Conservation (phyloP, 257 asterid species). For the Penstemon davidsonii region DNA sequence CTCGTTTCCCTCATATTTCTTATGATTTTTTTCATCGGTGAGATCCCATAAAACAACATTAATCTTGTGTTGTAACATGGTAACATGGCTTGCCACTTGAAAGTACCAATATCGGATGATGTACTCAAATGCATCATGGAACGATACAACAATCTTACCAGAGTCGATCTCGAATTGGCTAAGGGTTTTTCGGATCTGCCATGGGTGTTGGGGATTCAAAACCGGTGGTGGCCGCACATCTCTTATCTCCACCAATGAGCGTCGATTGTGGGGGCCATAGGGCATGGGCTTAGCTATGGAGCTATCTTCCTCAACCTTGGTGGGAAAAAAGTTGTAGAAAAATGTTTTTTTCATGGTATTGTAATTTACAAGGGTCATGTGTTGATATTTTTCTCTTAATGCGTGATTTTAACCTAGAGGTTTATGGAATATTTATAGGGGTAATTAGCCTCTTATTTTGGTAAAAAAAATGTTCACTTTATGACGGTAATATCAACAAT, state of each 20-base stretch:
- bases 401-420: slow-evolving; percentile 6
- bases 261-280: background rate
- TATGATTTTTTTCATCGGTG: slow-evolving; percentile 36
- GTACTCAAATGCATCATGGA: slow-evolving; percentile 41
- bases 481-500: slow-evolving; percentile 31
- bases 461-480: slow-evolving; percentile 21
- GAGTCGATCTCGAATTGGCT: slow-evolving; percentile 4
- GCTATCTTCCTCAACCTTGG: slow-evolving; percentile 2
- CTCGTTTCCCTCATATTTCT: slow-evolving; percentile 26
- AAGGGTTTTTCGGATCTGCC: slow-evolving; percentile 4
- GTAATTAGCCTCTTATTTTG: slow-evolving; percentile 13
- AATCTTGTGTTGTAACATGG: slow-evolving; percentile 36
- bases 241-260: background rate
- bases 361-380: slow-evolving; percentile 10
- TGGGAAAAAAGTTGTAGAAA: slow-evolving; percentile 6
- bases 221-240: slow-evolving; percentile 1
- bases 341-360: background rate
- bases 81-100: slow-evolving; percentile 38
- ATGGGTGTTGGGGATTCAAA: background rate
- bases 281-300: background rate
- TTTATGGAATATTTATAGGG: slow-evolving; percentile 24
- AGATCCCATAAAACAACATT: slow-evolving; percentile 52
- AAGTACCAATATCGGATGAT: slow-evolving; percentile 52
- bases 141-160: slow-evolving; percentile 33
- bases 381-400: background rate